Evolutionary conservation across 2,329 filamentous ascomycete genomes (phyloP).

Genomic region (Scedosporium boydii): DNA sequence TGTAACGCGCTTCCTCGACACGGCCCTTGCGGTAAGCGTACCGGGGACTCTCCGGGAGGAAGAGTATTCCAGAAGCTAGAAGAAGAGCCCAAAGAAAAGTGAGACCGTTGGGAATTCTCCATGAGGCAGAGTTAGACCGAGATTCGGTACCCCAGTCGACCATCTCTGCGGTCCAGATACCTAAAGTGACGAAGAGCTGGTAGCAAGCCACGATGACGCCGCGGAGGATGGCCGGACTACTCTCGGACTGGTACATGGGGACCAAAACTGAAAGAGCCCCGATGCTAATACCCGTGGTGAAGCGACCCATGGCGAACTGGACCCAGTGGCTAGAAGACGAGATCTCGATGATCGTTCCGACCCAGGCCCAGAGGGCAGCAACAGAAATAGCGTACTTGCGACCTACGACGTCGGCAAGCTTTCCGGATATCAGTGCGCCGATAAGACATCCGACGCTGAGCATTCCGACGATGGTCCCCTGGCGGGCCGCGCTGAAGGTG

Average conservation of each 20-base stretch:
- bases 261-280: slow-evolving; percentile 55
- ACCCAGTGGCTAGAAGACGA: slow-evolving; percentile 47
- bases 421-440: slow-evolving; percentile 48
- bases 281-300: slow-evolving; percentile 58
- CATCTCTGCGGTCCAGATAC: slow-evolving; percentile 50
- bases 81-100: slow-evolving; percentile 45
- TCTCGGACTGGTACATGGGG: slow-evolving; percentile 62
- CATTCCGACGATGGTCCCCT: slow-evolving; percentile 56
- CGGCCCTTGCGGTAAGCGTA: slow-evolving; percentile 38
- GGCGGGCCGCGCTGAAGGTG: slow-evolving; percentile 46
- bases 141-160: slow-evolving; percentile 52
- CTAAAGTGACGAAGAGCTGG: slow-evolving; percentile 61
- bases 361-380: slow-evolving; percentile 51
- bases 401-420: slow-evolving; percentile 51
- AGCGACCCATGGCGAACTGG: slow-evolving; percentile 55
- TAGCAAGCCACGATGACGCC: slow-evolving; percentile 55
- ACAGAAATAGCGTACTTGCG: slow-evolving; percentile 53
- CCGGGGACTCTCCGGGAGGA: slow-evolving; percentile 46
- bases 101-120: slow-evolving; percentile 54
- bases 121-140: slow-evolving; percentile 37
- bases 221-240: slow-evolving; percentile 53
- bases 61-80: slow-evolving; percentile 38
- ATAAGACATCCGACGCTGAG: slow-evolving; percentile 50
- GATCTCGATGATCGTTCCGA: slow-evolving; percentile 57
- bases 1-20: slow-evolving; percentile 35